Percentiles rank a stretch among this genome's conserved stretches.
phyloP scores from a whole-genome alignment of 352 stramenopile species.

The Pythium chondricola region DNA sequence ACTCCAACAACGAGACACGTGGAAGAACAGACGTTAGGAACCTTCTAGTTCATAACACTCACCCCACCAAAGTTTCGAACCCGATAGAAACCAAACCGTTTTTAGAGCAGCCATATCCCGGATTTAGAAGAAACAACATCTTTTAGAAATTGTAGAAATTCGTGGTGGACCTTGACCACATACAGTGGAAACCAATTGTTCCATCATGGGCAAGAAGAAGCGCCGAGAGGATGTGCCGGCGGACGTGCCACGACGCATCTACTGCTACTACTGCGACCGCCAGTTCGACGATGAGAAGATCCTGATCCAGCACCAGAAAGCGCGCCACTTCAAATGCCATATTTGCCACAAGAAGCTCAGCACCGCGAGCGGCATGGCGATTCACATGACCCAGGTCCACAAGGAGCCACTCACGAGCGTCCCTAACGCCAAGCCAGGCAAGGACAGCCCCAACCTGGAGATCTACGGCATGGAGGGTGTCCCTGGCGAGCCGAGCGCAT shows the following conservation, averaged over 20 bases:
- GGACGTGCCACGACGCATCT: slow-evolving; percentile 59
- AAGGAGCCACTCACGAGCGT: slow-evolving; percentile 79
- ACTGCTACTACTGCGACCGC: slow-evolving; percentile 92
- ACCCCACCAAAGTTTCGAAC: neutral
- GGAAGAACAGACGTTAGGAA: slow-evolving; percentile 20
- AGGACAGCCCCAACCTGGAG: slow-evolving; percentile 75
- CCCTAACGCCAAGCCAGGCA: slow-evolving; percentile 80
- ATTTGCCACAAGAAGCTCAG: slow-evolving; percentile 90
- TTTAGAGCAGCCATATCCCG: neutral
- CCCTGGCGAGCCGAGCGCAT: slow-evolving; percentile 31
- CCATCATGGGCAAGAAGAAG: slow-evolving; percentile 80
- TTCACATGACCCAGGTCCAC: slow-evolving; percentile 87
- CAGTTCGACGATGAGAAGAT: slow-evolving; percentile 90
- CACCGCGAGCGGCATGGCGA: slow-evolving; percentile 83
- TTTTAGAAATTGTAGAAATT: slow-evolving; percentile 17
- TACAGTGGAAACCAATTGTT: neutral
- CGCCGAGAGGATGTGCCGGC: slow-evolving; percentile 48
- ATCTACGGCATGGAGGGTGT: slow-evolving; percentile 90
- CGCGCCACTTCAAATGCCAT: slow-evolving; percentile 89
- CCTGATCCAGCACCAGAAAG: slow-evolving; percentile 92
- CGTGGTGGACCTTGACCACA: neutral
- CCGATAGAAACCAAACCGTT: neutral
- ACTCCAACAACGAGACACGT: slow-evolving; percentile 21
- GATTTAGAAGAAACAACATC: neutral
- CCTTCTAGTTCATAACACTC: too few relatives aligned